Conservation (phyloP, 2,329 filamentous ascomycete genomes). For the Clathrospora elynae region DNA sequence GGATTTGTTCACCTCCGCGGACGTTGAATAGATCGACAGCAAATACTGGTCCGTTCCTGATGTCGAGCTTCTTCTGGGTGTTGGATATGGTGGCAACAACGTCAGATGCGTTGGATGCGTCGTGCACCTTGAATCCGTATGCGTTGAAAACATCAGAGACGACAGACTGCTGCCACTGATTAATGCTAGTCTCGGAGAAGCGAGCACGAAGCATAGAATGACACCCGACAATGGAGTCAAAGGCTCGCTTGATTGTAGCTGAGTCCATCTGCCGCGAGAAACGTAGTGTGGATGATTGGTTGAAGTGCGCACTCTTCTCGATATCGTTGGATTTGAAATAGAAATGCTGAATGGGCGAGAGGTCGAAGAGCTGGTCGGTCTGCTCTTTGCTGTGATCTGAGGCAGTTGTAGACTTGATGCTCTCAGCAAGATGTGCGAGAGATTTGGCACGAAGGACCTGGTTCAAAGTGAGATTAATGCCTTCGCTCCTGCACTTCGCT, state of each 20-base stretch:
- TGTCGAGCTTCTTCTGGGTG: slow-evolving; percentile 37
- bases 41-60: slow-evolving; percentile 38
- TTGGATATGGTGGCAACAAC: slow-evolving; percentile 23
- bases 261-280: slow-evolving; percentile 36
- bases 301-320: slow-evolving; percentile 49
- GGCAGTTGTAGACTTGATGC: slow-evolving; percentile 13
- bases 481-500: slow-evolving; percentile 39
- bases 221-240: slow-evolving; percentile 32
- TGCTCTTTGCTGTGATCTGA: slow-evolving; percentile 22
- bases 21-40: slow-evolving; percentile 32
- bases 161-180: slow-evolving; percentile 34
- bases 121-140: slow-evolving; percentile 29
- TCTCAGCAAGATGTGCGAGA: slow-evolving; percentile 35
- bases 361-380: slow-evolving; percentile 43
- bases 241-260: slow-evolving; percentile 26
- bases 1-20: slow-evolving; percentile 22
- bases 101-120: slow-evolving; percentile 10
- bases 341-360: slow-evolving; percentile 55
- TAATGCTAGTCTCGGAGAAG: slow-evolving; percentile 21
- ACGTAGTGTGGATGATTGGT: slow-evolving; percentile 53
- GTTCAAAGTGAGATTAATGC: slow-evolving; percentile 38
- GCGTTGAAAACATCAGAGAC: slow-evolving; percentile 11
- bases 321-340: slow-evolving; percentile 47
- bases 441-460: slow-evolving; percentile 43
- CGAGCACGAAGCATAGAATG: slow-evolving; percentile 46